These are phyloP conservation scores for Debaryomyces fabryi DNA, from an alignment of 1,139 yeast species.

Conservation along the genomic window DNA sequence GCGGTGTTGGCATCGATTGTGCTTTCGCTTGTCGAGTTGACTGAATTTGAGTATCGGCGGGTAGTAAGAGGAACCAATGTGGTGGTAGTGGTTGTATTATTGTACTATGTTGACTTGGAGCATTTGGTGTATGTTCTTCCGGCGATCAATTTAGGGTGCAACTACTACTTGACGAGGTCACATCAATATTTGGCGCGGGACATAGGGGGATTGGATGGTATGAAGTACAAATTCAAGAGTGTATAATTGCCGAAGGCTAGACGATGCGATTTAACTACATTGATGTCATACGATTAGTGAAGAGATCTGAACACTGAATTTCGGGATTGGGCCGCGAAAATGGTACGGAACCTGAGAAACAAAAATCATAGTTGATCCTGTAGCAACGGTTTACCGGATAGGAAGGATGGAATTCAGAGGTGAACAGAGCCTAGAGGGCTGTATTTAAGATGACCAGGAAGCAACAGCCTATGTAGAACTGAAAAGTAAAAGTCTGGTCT, in stretches of 20 bases:
- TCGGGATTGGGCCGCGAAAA: background rate
- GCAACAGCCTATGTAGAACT: too few relatives aligned
- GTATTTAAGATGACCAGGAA: too few relatives aligned
- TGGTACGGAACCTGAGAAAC: too few relatives aligned
- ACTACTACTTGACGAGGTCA: conserved; percentile 17
- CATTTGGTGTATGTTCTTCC: conserved; percentile 15
- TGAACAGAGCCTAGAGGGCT: too few relatives aligned
- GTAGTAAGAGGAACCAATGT: conserved; percentile 7
- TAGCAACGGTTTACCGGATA: too few relatives aligned
- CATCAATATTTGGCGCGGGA: conserved; percentile 15
- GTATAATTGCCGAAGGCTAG: conserved; percentile 14
- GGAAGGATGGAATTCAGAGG: too few relatives aligned
- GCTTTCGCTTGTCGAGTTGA: conserved; percentile 7
- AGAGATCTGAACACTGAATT: too few relatives aligned
- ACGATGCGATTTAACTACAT: background rate
- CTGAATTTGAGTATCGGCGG: conserved; percentile 4
- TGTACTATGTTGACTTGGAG: background rate
- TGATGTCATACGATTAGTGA: background rate
- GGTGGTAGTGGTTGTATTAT: conserved; percentile 4
- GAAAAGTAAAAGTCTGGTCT: too few relatives aligned
- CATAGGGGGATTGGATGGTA: conserved; percentile 17
- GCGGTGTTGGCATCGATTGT: conserved; percentile 7
- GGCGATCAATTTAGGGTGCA: conserved; percentile 18
- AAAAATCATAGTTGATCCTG: too few relatives aligned
- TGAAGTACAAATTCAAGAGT: conserved; percentile 28